Base-by-base conservation (phyloP, 192 early-diverging fungal species). In the Backusella mclennaniae region DNA sequence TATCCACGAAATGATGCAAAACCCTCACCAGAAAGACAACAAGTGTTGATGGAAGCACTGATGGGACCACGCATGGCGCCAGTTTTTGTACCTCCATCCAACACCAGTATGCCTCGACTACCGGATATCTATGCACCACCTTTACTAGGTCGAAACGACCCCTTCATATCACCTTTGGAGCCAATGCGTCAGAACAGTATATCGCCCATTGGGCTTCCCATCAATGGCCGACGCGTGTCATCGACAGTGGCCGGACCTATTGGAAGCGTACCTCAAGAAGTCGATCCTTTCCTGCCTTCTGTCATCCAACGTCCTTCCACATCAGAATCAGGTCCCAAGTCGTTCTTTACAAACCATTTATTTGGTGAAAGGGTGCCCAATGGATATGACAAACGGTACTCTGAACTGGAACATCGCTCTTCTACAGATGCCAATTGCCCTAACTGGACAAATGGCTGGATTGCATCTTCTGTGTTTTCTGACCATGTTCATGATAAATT, bases 401-500 rank as follows among this genome's bases (percentile, higher is more conserved):
- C 68, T 44, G 49, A 23, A 49, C 46, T 21, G 42, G 29, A 69
- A 26, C 12, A 44, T 71, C 11, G 53, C 19, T 66, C 56, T 35
- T 69, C 76, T 35, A 63, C 26, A 35, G 69, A 71, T 69, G 49
- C 41, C 11, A 66, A 42, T 8, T 39, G 21, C 15, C 38, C 19
- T 1, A 69, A 71, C 11, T 75, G 74, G 74, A 46, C 74, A 0
- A 75, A 75, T 67, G 74, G 74, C 2, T 81, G 80, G 80, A 73
- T 53, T 33, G 69, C 76, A 29, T 69, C 75, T 0, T 76, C 74
- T 4, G 23, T 68, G 15, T 39, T 81, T 7, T 66, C 72, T 35
- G 68, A 81, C 36, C 42, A 66, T 63, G 73, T 81, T 14, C 80
- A 73, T n/a, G 69, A 44, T 53, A 68, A 78, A 36, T 38, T 83